Percentiles rank a stretch among this genome's conserved stretches.
Conservation (phyloP, 2,329 filamentous ascomycete species). For the Xylariaceae sp. region DNA sequence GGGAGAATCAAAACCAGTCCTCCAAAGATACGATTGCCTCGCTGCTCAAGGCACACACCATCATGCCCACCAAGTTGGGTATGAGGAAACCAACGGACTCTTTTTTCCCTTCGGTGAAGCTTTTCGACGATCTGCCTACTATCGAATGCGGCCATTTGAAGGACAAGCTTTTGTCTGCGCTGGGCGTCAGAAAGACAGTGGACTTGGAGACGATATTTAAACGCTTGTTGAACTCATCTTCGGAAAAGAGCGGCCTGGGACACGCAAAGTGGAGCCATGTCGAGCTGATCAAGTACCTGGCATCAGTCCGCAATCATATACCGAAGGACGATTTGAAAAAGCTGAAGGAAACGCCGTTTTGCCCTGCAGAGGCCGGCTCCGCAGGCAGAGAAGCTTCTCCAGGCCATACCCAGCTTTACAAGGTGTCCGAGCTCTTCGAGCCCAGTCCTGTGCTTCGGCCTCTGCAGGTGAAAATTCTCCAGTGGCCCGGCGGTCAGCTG, state of each 20-base stretch:
- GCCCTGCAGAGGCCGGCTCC: slow-evolving; percentile 66
- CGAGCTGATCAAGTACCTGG: slow-evolving; percentile 88
- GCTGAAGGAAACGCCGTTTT: slow-evolving; percentile 72
- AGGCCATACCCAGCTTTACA: slow-evolving; percentile 54
- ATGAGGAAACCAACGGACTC: slow-evolving; percentile 82
- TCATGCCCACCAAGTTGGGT: slow-evolving; percentile 86
- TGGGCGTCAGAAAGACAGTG: slow-evolving; percentile 92
- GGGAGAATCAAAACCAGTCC: slow-evolving; percentile 68
- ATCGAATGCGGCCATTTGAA: slow-evolving; percentile 77
- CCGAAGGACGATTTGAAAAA: slow-evolving; percentile 74
- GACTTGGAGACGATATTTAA: slow-evolving; percentile 92
- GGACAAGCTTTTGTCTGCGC: slow-evolving; percentile 76
- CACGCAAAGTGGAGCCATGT: slow-evolving; percentile 79
- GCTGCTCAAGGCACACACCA: slow-evolving; percentile 60
- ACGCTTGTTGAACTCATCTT: slow-evolving; percentile 63
- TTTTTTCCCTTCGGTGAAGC: slow-evolving; percentile 87
- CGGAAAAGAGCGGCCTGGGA: slow-evolving; percentile 44
- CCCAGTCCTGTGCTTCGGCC: slow-evolving; percentile 65
- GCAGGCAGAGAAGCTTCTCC: slow-evolving; percentile 49
- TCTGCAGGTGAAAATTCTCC: slow-evolving; percentile 68
- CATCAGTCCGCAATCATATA: slow-evolving; percentile 86
- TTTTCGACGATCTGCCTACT: slow-evolving; percentile 89
- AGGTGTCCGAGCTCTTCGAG: slow-evolving; percentile 74
- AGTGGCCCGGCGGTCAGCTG: slow-evolving; percentile 73
- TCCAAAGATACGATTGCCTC: slow-evolving; percentile 62